phyloP scores from a whole-genome alignment of 306 rosid species.

The Chamaecrista fasciculata region DNA sequence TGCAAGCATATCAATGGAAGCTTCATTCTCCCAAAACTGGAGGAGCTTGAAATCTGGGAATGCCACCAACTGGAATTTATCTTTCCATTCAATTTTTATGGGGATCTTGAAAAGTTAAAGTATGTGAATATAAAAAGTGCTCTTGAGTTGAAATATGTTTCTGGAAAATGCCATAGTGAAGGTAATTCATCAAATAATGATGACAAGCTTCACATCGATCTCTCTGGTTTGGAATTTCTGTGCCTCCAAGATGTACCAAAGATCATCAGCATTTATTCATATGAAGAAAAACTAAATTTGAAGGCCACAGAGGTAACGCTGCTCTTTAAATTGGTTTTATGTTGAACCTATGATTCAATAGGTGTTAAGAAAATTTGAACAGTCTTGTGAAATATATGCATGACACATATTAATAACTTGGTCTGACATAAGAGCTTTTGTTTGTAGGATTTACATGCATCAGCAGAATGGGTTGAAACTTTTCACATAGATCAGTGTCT shows the following conservation, averaged over 20 bases:
- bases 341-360: too few relatives aligned
- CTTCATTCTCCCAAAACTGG: not conserved
- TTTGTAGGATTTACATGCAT: not conserved
- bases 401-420: too few relatives aligned
- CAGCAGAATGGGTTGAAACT: not conserved
- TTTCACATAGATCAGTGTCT: not conserved
- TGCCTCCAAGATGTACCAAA: not conserved
- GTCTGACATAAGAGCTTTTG: too few relatives aligned
- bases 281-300: too few relatives aligned
- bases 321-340: too few relatives aligned
- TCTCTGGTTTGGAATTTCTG: not conserved
- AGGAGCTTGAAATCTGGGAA: rapidly evolving
- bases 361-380: too few relatives aligned
- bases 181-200: not conserved
- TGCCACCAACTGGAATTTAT: not conserved
- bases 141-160: not conserved
- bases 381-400: too few relatives aligned
- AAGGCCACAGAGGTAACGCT: too few relatives aligned
- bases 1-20: not conserved
- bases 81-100: not conserved
- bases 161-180: not conserved
- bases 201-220: not conserved
- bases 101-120: not conserved
- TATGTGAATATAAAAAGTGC: rapidly evolving
- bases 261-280: not conserved